Evolutionary conservation across 768 basidiomycete genomes (phyloP), one percentile per base, ranked within the genome.

Genomic region (Cyclocybe cylindracea): DNA sequence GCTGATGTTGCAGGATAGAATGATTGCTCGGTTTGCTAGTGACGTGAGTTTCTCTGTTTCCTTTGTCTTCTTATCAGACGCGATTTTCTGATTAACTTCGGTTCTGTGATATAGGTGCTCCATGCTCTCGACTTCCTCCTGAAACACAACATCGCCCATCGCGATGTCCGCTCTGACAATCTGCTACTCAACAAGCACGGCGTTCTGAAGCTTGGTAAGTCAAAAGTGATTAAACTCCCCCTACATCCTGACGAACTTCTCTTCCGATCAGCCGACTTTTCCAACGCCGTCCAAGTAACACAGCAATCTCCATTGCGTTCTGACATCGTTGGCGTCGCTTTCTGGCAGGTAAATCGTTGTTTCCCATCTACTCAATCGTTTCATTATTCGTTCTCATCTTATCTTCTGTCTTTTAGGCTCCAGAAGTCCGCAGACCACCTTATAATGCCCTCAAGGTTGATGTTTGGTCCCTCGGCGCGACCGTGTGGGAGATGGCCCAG

Each of bases 101-200:
- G 8, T 51, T 47, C 5, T 24, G 24, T 24, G 24, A 24, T 37
- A 13, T 53, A 92, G 90, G 75, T 85, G 31, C 69, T 93, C 11
- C 64, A 73, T 33, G 91, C 84, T 5, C 68, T 94, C 14, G 78
- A 80, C 36, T 89, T 83, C 61, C 71, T 94, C 45, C 82, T 84
- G 56, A 70, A 69, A 35, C 78, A 84, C 45, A 72, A 78, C 29
- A 87, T 94, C 39, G 90, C 87, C 2, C 91, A 94, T 67, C 81
- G 91, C 31, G 91, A 94, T 66, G 76, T 94, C 42, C 83, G 91
- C 18, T 90, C 89, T 9, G 91, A 94, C 63, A 94, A 94, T 65
- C 56, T 93, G 47, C 71, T 94, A 37, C 70, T 94, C 48, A 89
- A 89, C 48, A 74, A 70, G 39, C 67, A 78, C 7, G 91, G 91